A percentile compares a stretch with the other conserved stretches of the same genome.
Evolutionary conservation across 768 basidiomycete genomes (phyloP).

Genomic region (Pluteus cervinus): DNA sequence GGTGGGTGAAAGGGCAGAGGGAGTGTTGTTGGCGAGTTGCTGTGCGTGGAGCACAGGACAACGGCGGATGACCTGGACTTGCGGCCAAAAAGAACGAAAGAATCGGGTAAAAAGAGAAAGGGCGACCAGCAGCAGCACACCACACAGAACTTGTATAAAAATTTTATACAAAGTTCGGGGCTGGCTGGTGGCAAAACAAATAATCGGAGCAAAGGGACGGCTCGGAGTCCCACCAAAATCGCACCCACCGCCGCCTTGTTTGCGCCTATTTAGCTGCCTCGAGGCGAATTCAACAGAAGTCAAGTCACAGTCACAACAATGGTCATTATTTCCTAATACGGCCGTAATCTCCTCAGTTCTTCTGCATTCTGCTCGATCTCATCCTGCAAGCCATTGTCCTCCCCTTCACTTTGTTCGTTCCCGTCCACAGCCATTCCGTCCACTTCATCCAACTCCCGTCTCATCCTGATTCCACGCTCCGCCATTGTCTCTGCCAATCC

Average conservation of each 20-base stretch:
- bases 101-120: too few species aligned
- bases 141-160: too few species aligned
- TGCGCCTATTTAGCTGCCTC: too few species aligned
- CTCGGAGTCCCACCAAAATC: too few species aligned
- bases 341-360: conserved; percentile 56
- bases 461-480: conserved; percentile 64
- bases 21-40: conserved; percentile 4
- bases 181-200: too few species aligned
- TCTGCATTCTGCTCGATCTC: conserved; percentile 58
- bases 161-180: too few species aligned
- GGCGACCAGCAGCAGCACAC: too few species aligned
- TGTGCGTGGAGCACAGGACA: too few species aligned
- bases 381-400: conserved; percentile 36
- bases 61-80: too few species aligned
- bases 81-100: too few species aligned
- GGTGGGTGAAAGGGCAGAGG: conserved; percentile 4
- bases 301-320: conserved; percentile 18
- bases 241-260: too few species aligned
- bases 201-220: too few species aligned
- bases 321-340: conserved; percentile 38
- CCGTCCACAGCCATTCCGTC: conserved; percentile 36
- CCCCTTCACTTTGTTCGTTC: conserved; percentile 20
- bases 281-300: conserved; percentile 26
- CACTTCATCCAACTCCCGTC: conserved; percentile 54
- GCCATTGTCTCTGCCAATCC: conserved; percentile 68